phyloP scores from a whole-genome alignment of 805 yeast genomes.

The Saccharomyces kudriavzevii region DNA sequence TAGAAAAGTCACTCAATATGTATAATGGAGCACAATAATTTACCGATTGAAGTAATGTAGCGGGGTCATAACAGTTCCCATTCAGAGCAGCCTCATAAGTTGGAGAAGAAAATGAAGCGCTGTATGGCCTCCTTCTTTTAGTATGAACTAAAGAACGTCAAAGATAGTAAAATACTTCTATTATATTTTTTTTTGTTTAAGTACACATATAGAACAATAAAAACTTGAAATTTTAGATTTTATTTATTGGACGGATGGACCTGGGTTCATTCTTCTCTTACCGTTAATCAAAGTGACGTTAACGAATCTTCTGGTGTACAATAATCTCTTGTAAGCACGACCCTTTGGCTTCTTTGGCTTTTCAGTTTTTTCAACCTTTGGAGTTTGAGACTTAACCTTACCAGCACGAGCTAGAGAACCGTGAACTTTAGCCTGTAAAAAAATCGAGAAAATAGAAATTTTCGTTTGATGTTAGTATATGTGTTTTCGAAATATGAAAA shows the following conservation, averaged over 20 bases:
- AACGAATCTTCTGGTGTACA: constrained; percentile 98
- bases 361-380: constrained; percentile 97
- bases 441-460: too few species aligned
- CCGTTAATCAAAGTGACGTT: constrained; percentile 97
- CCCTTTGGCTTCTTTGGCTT: constrained; percentile 97
- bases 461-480: not conserved
- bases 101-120: not conserved
- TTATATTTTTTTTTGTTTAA: not conserved
- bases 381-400: constrained; percentile 99
- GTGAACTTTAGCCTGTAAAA: constrained; percentile 94
- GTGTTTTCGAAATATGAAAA: not conserved
- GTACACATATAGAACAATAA: not conserved
- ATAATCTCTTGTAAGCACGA: constrained; percentile 97
- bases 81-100: not conserved
- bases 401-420: constrained; percentile 99
- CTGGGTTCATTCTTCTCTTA: constrained; percentile 91
- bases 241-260: constrained; percentile 34
- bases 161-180: not conserved
- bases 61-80: not conserved
- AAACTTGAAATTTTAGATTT: not conserved
- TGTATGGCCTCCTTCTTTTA: not conserved
- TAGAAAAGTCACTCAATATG: not conserved
- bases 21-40: not conserved
- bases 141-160: too few species aligned
- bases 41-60: not conserved